Evolutionary conservation across 306 rosid species (phyloP).

Genomic region (Inga laurina): DNA sequence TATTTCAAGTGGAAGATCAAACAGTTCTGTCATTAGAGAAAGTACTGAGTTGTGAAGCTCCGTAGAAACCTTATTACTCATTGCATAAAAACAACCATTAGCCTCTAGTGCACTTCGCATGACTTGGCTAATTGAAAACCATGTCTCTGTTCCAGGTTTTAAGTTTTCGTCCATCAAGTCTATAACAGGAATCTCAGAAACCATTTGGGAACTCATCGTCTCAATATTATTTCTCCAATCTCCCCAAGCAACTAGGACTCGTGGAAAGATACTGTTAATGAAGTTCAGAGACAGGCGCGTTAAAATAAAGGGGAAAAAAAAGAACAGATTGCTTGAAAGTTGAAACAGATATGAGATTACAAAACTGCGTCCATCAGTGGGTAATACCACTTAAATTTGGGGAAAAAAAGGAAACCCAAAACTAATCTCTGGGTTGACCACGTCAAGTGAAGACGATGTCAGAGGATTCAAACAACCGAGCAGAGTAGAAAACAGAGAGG

Average conservation of each 20-base stretch:
- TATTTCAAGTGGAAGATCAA: constrained; percentile 45
- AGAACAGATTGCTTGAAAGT: neutral
- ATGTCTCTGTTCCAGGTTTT: constrained; percentile 19
- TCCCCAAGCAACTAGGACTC: neutral
- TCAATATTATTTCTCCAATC: neutral
- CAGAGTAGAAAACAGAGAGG: no score
- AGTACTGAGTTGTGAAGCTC: constrained; percentile 38
- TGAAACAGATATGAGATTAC: neutral
- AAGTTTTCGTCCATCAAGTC: constrained; percentile 29
- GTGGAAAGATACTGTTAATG: neutral
- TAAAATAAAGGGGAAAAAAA: no score
- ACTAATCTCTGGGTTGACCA: no score
- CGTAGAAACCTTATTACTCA: constrained; percentile 29
- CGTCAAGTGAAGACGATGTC: no score
- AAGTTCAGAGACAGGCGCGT: neutral
- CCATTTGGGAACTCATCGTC: neutral
- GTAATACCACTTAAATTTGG: no score
- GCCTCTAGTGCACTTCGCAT: constrained; percentile 32
- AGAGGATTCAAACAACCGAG: no score
- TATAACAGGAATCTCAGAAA: constrained; percentile 15
- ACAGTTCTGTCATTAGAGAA: constrained; percentile 33
- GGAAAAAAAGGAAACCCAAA: no score
- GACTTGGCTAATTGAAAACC: constrained; percentile 32
- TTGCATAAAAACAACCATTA: constrained; percentile 32
- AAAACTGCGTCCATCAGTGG: neutral